Conservation (phyloP, 192 early-diverging fungal genomes). For the Lobulomyces angularis region DNA sequence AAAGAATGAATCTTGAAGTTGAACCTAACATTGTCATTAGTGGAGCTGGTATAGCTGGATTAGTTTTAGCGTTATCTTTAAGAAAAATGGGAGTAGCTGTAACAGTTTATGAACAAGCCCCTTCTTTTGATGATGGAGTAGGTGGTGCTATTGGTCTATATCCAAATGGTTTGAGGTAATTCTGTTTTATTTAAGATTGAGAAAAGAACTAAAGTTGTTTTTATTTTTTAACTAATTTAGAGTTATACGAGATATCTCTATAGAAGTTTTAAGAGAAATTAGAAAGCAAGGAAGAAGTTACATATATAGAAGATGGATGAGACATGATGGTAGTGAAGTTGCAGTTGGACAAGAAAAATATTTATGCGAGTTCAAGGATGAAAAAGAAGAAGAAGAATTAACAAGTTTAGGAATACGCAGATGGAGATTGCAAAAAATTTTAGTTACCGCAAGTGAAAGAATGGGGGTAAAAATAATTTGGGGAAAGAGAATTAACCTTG, state of each 20-base stretch:
- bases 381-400: conserved; percentile 6
- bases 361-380: conserved; percentile 8
- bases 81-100: conserved; percentile 15
- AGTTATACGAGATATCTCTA: conserved; percentile 22
- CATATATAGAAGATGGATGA: conserved; percentile 14
- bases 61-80: conserved; percentile 14
- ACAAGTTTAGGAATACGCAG: conserved; percentile 22
- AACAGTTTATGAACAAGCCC: conserved; percentile 16
- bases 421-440: conserved; percentile 18
- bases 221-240: conserved; percentile 3
- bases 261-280: conserved; percentile 9
- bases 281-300: conserved; percentile 13
- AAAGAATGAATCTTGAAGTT: too few relatives aligned
- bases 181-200: background rate
- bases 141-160: conserved; percentile 22
- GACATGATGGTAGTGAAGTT: conserved; percentile 27
- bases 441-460: conserved; percentile 8
- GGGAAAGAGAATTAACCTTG: conserved; percentile 9
- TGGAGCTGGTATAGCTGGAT: conserved; percentile 13
- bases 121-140: conserved; percentile 17
- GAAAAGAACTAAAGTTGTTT: background rate
- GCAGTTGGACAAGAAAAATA: conserved; percentile 19
- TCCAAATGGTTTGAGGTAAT: conserved; percentile 13
- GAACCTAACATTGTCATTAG: conserved; percentile 10
- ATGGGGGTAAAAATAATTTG: conserved; percentile 7